Evolutionary conservation across 163 green algal species (phyloP), one percentile per base, ranked within the genome.

Genomic region (Chlamydomonas reinhardtii): DNA sequence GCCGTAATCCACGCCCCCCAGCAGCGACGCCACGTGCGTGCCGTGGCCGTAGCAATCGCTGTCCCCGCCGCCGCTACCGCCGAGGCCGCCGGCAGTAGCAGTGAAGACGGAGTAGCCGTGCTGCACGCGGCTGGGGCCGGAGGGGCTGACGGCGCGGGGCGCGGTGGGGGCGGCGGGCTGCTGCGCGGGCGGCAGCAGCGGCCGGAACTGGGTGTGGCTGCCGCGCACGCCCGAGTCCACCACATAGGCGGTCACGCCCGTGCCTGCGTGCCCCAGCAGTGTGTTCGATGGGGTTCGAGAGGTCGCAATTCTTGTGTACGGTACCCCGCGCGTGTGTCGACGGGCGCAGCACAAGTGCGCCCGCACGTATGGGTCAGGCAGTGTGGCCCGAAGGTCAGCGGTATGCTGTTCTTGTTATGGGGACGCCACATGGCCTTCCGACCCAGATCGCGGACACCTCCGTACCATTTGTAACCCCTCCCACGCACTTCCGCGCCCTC

Each of bases 31-130:
- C 34, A 94, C 94, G 76, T 97, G 95, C 0, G 94, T 97, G 35
- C 95, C 95, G 79, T 98, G 95, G 9, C 95, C 95, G 73, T 97
- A 94, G 90, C 93, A 97, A 89, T 98, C 95, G 0, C 19, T 56
- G 9, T 56, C 48, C 73, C 83, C 8, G 24, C n/a, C 43, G n/a
- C 27, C 35, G 48, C 48, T 19, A 56, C 48, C 9, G 48, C 48
- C 54, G 32, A 15, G 1, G 68, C 5, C 22, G 64, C 27, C 64
- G 24, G 64, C 17, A 16, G 56, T 24, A 29, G 56, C 56, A 65
- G 56, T 65, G 24, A 34, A 34, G 16, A 29, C 62, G 25, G 62
- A 70, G 12, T 34, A 70, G 62, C 62, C 62, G 4, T 29, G 27
- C 62, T 6, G 43, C 43, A 78, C 73, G n/a, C 16, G 32, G 32